Base-by-base conservation (phyloP, 306 rosid species). In the Coriaria nepalensis region DNA sequence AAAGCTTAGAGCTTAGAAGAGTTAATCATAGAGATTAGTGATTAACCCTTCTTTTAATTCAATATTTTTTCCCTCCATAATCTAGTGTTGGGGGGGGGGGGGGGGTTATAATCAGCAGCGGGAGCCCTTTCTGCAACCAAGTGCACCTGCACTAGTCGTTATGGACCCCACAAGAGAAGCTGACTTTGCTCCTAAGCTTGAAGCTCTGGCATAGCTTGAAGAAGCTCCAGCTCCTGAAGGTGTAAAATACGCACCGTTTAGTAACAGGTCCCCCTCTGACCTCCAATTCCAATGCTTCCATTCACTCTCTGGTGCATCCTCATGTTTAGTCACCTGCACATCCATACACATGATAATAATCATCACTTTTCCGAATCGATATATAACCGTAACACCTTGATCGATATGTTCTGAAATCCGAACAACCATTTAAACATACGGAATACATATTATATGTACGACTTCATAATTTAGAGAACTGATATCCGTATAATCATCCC, bases 231-330 rank as follows among this genome's bases (percentile, higher is more conserved):
- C 94, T 0, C 98, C 95, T 0, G 98, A 79, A 6, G 80, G 40
- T 0, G 74, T 90, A 52, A 90, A 90, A 71, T 67, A 90, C 4
- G 98, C 98, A 51, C 95, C 98, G 47, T 90, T 90, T n/a, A 79
- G 5, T 59, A 90, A 0, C 47, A 84, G 6, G 47, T 90, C 98
- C 0, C 95, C 95, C 42, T 75, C 98, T 2, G 95, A 81, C 46
- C 98, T 79, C 97, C 97, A 90, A 35, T 90, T 85, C 97, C 97
- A 90, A 33, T 43, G 46, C 65, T 12, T 75, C 97, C 98, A 90
- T 10, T 81, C 87, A 62, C 68, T 64, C 63, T 84, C 85, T 0
- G 92, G 76, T 5, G 98, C 98, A 69, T 90, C 98, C 76, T 90
- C 98, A 20, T 85, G 88, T 54, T 90, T 90, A 7, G 98, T 90